Base-by-base conservation (phyloP, 345 rosid species). In the Citrus australasica region DNA sequence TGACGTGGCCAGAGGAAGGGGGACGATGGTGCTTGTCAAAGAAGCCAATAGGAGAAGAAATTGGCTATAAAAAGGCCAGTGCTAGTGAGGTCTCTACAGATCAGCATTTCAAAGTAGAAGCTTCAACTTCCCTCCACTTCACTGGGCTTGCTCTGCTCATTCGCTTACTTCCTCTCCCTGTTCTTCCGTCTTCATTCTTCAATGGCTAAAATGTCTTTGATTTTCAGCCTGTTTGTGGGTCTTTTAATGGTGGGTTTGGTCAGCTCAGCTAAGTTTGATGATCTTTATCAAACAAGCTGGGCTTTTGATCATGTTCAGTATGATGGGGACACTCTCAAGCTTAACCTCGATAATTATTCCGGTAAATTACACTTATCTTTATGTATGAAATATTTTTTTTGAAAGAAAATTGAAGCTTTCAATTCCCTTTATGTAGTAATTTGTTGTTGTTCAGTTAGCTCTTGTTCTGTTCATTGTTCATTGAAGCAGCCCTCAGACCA, bases 321-420 rank as follows among this genome's bases (percentile, higher is more conserved):
- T 62, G 95, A 97, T 69, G 98, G 99, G 65, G 98, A 97, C 42
- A 89, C 87, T 67, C 94, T 95, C 19, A 86, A 79, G 82, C 96
- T 97, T 83, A 97, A 89, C 78, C 99, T 97, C 71, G 99, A 97
- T 82, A 92, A 88, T 61, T 89, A 25, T 82, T 97, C 99, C 53
- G 99, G 99, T 97, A 87, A 40, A 11, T 75, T n/a, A 28, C 32
- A 7, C 5, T 30, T 2, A 19, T 46, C 35, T 19, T 42, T 33
- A 46, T 13, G 51, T 13, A 46, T 46, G 5, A 46, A 46, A 0
- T 3, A 3, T 11, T 46, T 13, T 46, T 35, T 22, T 9, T 2
- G 2, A 14, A 16, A 0, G 5, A 24, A 28, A 35, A 32, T 19
- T 10, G 28, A 7, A 55, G 22, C 4, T 71, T 56, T 71, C 35